Evolutionary conservation across 352 stramenopile genomes (phyloP), one percentile per base, ranked within the genome.

Genomic region (Phytopythium sindhum): DNA sequence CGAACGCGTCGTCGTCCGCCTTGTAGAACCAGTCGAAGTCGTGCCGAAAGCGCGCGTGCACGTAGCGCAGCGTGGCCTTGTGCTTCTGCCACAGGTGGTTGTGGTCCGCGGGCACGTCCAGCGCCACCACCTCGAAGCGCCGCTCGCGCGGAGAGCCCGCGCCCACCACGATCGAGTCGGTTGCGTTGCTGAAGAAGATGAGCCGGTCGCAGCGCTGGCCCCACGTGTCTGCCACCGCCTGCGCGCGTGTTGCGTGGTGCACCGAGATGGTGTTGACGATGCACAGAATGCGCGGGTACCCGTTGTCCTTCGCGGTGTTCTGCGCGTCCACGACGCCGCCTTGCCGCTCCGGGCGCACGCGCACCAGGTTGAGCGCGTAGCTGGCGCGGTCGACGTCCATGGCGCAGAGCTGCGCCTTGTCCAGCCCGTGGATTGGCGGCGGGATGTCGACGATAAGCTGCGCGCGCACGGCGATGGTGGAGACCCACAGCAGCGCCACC

Each of bases 1-100:
- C 81, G 60, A 89, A 94, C 8, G 86, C 83, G 59, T 94, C 86
- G 67, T 94, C 86, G 55, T 94, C 86, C 1, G 80, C 78, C 62
- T 94, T 94, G 72, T 94, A 94, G 62, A 94, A 92, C 86, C 86
- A 94, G 70, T 94, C 83, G 57, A 80, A 94, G 26, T 86, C 81
- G 69, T 94, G 76, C 4, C 83, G 86, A 53, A 87, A 92, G 66
- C 80, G 68, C 39, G 80, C 51, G 69, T 91, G 78, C 24, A 91
- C 78, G 63, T 92, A 91, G 33, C 74, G 67, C 28, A 94, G 66
- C 50, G 73, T 91, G 23, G 71, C 78, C 64, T 91, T 92, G 70
- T 91, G 81, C 72, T 94, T 94, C 61, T 90, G 82, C 83, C 84
- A 92, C 44, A 94, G 62, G 60, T 94, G 83, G 62, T 94, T 88